Evolutionary conservation across 345 rosid species (phyloP).

Genomic region (Pistacia vera): DNA sequence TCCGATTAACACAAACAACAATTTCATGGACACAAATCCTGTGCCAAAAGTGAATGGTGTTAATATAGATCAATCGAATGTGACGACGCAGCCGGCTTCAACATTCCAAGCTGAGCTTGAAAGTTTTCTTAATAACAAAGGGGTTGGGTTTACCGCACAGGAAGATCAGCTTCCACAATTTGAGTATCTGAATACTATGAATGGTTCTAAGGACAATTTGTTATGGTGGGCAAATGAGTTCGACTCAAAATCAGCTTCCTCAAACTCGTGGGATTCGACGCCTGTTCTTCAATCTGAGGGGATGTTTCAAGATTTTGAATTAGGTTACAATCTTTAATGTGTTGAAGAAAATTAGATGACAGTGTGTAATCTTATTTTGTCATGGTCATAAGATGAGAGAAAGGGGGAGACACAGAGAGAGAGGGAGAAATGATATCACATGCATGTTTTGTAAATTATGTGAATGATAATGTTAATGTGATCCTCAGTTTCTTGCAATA

Average conservation of each 20-base stretch:
- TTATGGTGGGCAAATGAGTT: constrained; percentile 71
- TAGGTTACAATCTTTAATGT: constrained; percentile 51
- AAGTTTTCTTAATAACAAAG: constrained; percentile 31
- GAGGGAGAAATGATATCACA: not conserved
- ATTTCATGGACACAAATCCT: constrained; percentile 19
- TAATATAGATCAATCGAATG: constrained; percentile 12
- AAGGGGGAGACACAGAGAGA: not conserved
- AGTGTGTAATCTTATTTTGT: constrained; percentile 17
- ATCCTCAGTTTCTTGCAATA: not conserved
- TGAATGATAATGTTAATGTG: constrained; percentile 50
- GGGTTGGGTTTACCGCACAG: constrained; percentile 25
- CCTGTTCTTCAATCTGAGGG: constrained; percentile 49
- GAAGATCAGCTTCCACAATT: constrained; percentile 49
- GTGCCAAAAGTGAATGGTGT: not conserved
- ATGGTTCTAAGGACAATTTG: constrained; percentile 44
- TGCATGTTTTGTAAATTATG: constrained; percentile 53
- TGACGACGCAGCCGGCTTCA: constrained; percentile 14
- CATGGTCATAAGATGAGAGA: constrained; percentile 25
- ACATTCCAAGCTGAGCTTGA: constrained; percentile 44
- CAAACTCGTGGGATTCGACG: constrained; percentile 71
- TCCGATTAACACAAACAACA: not conserved
- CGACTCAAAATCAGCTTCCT: constrained; percentile 57
- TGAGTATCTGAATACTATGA: constrained; percentile 55
- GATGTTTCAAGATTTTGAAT: constrained; percentile 64
- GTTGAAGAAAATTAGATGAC: not conserved